Evolutionary conservation across 83 land plant species (phyloP).

Genomic region (Diphasiastrum complanatum): DNA sequence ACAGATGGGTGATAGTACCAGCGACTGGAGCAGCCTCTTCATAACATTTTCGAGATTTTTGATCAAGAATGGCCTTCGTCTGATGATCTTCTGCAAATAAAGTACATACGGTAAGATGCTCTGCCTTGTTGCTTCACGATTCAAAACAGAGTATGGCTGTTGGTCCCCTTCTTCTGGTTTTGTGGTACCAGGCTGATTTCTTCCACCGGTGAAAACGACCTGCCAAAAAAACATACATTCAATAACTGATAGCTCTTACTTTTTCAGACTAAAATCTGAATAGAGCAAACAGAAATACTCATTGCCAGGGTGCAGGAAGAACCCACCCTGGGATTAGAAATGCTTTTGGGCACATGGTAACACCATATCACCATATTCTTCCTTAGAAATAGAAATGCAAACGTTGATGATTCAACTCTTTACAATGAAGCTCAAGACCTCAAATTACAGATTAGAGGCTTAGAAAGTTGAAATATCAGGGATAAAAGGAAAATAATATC

Average conservation of each 20-base stretch:
- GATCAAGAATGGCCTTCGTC: conserved; percentile 85
- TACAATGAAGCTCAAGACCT: too few species aligned
- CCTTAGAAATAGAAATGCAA: too few species aligned
- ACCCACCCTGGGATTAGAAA: too few species aligned
- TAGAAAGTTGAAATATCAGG: too few species aligned
- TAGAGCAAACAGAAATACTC: too few species aligned
- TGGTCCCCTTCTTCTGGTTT: conserved; percentile 95
- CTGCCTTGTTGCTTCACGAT: conserved; percentile 73
- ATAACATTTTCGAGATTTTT: conserved; percentile 97
- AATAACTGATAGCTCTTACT: background rate
- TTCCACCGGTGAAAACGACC: conserved; percentile 90
- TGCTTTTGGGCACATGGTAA: too few species aligned
- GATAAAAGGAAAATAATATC: too few species aligned
- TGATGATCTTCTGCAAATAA: conserved; percentile 78
- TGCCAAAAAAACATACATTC: conserved; percentile 20
- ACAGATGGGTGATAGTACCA: conserved; percentile 15
- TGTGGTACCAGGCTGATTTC: conserved; percentile 91
- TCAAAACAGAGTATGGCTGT: conserved; percentile 76
- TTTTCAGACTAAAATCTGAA: background rate
- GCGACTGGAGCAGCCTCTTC: conserved; percentile 81
- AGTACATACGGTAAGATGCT: conserved; percentile 79
- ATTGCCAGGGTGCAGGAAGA: too few species aligned
- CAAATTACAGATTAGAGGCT: too few species aligned
- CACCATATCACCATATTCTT: too few species aligned
- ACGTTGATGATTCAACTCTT: too few species aligned